Conservation (phyloP, 768 basidiomycete genomes). For the Termitomyces sp. region DNA sequence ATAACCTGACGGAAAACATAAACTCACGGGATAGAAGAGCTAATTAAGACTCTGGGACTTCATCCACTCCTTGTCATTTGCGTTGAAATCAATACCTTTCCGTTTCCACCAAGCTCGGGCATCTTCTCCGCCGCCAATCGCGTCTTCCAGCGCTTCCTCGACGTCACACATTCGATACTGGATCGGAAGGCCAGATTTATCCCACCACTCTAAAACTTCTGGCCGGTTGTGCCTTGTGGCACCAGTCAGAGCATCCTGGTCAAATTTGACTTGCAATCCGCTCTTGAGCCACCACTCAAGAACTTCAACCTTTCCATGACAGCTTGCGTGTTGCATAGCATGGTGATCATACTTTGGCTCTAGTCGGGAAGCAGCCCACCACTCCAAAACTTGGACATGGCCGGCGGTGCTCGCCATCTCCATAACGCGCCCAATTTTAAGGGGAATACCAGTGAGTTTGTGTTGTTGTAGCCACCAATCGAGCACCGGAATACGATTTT, state of each 20-base stretch:
- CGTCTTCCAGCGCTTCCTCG: conserved; percentile 87
- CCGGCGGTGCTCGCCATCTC: conserved; percentile 81
- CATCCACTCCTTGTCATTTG: conserved; percentile 86
- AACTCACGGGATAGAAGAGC: conserved; percentile 15
- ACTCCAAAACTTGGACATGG: conserved; percentile 69
- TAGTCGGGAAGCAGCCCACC: conserved; percentile 78
- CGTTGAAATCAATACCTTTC: conserved; percentile 79
- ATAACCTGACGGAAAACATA: conserved; percentile 1
- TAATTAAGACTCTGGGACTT: conserved; percentile 73
- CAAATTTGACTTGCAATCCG: conserved; percentile 72
- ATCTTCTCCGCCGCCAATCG: conserved; percentile 71
- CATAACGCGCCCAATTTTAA: conserved; percentile 82
- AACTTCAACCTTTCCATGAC: conserved; percentile 74
- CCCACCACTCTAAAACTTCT: conserved; percentile 87
- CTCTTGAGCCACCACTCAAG: conserved; percentile 81
- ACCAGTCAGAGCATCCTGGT: conserved; percentile 72
- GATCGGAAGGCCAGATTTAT: conserved; percentile 68
- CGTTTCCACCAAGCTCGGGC: conserved; percentile 77
- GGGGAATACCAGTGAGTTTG: conserved; percentile 40
- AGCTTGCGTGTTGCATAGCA: conserved; percentile 73
- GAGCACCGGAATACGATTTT: conserved; percentile 68
- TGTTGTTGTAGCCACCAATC: conserved; percentile 79
- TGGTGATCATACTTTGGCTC: conserved; percentile 76
- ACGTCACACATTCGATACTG: conserved; percentile 90
- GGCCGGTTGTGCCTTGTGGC: conserved; percentile 80